A percentile compares a stretch with the other conserved stretches of the same genome.
Evolutionary conservation across 1,139 yeast species (phyloP).

Genomic region (Hyphopichia wangnamkhiaoensis): DNA sequence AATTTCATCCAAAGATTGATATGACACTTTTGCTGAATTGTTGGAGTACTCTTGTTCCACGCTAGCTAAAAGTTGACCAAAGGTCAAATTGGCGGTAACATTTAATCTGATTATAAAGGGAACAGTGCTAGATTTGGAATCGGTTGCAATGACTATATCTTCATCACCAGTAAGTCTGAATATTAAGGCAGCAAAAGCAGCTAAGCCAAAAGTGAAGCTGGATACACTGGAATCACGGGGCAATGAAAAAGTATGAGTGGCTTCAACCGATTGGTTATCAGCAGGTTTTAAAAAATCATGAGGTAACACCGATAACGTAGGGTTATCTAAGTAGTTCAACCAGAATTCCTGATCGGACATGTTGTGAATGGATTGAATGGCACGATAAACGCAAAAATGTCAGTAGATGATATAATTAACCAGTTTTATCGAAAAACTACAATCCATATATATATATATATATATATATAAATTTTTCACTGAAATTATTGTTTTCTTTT

Average conservation of each 20-base stretch:
- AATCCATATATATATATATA: no score
- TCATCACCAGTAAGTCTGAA: constrained; percentile 91
- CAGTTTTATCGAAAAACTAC: no score
- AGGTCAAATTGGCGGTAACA: constrained; percentile 55
- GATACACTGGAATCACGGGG: constrained; percentile 18
- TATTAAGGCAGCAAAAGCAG: constrained; percentile 72
- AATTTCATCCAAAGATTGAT: constrained; percentile 55
- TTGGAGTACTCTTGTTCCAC: constrained; percentile 46
- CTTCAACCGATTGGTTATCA: constrained; percentile 68
- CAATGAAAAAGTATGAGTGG: constrained; percentile 46
- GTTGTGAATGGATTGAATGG: background rate
- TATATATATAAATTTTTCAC: background rate
- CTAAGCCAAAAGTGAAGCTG: constrained; percentile 55
- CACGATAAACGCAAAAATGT: background rate
- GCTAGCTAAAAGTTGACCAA: constrained; percentile 49
- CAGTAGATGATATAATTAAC: no score
- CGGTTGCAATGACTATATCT: constrained; percentile 82
- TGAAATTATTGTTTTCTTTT: no score
- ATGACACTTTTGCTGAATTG: constrained; percentile 40
- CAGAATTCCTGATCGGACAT: constrained; percentile 46
- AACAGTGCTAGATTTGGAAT: constrained; percentile 36
- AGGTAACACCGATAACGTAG: constrained; percentile 85
- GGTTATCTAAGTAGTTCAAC: constrained; percentile 70
- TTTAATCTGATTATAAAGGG: constrained; percentile 64
- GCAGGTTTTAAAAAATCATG: constrained; percentile 83